phyloP scores from a whole-genome alignment of 108 stramenopile species.

The Cyclotella sp. region DNA sequence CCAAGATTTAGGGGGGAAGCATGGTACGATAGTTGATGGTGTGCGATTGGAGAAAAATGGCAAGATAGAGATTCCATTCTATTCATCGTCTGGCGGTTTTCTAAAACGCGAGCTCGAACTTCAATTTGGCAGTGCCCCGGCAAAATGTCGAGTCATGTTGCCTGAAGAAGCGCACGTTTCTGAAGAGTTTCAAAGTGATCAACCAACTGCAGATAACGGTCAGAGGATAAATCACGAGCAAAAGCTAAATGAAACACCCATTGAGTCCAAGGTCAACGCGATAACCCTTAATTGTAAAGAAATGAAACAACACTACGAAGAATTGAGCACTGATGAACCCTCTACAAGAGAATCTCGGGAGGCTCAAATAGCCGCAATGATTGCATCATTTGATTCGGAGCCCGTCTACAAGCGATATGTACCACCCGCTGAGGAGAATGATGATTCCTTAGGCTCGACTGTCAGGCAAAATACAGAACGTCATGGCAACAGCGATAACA shows the following conservation, averaged over 20 bases:
- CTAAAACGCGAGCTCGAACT: constrained; percentile 21
- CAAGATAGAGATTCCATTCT: constrained; percentile 31
- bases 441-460: not conserved
- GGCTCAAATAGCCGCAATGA: constrained; percentile 88
- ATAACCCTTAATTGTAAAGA: not conserved
- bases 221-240: not conserved
- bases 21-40: constrained; percentile 64
- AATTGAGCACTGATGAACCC: constrained; percentile 25
- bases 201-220: not conserved
- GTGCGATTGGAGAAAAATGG: constrained; percentile 49
- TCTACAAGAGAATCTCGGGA: constrained; percentile 74
- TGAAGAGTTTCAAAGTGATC: constrained; percentile 8
- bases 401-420: constrained; percentile 64
- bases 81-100: not conserved
- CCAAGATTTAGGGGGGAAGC: constrained; percentile 74
- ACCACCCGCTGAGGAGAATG: constrained; percentile 35
- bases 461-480: not conserved
- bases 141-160: constrained; percentile 25
- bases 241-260: not conserved
- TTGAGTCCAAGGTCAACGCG: constrained; percentile 3
- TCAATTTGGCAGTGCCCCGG: constrained; percentile 50
- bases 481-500: constrained; percentile 12
- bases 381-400: constrained; percentile 72
- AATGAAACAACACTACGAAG: not conserved
- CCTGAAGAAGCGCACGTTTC: not conserved